Evolutionary conservation across 345 rosid species (phyloP).

Genomic region (Noccaea caerulescens): DNA sequence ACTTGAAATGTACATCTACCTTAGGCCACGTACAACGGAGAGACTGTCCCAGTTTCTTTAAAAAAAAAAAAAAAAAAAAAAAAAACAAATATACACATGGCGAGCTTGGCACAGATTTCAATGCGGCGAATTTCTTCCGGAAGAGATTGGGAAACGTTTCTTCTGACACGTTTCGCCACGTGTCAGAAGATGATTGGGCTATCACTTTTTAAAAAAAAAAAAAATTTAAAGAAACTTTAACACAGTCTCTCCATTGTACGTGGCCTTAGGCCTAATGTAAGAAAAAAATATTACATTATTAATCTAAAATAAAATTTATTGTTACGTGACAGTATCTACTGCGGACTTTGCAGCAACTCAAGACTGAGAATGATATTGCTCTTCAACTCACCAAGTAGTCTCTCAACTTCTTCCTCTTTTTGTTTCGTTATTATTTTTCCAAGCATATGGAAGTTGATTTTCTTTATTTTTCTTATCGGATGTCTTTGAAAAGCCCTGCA

Average conservation of each 20-base stretch:
- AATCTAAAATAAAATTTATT: neutral
- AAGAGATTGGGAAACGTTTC: too few species aligned
- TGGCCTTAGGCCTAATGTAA: neutral
- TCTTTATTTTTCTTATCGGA: slow-evolving; percentile 7
- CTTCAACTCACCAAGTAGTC: slow-evolving; percentile 61
- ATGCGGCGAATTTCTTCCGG: too few species aligned
- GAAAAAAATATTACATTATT: neutral
- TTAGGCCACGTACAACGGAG: too few species aligned
- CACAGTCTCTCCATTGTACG: too few species aligned
- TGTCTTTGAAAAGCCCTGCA: slow-evolving; percentile 52
- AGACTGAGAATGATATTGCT: slow-evolving; percentile 65
- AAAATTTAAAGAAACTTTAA: too few species aligned
- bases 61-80: too few species aligned
- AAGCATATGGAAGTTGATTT: neutral
- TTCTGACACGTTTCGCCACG: too few species aligned
- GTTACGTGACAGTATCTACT: slow-evolving; percentile 55
- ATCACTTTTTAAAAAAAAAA: too few species aligned
- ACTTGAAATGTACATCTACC: neutral
- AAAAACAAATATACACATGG: too few species aligned
- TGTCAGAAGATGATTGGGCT: too few species aligned
- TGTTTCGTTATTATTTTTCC: neutral
- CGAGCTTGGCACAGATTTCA: too few species aligned
- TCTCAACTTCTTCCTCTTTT: slow-evolving; percentile 28
- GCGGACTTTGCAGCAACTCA: slow-evolving; percentile 62
- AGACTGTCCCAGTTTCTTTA: too few species aligned